These are phyloP conservation scores for Penicillium sclerotigenum DNA, from an alignment of 2,329 filamentous ascomycete genomes.

Conservation along the genomic window DNA sequence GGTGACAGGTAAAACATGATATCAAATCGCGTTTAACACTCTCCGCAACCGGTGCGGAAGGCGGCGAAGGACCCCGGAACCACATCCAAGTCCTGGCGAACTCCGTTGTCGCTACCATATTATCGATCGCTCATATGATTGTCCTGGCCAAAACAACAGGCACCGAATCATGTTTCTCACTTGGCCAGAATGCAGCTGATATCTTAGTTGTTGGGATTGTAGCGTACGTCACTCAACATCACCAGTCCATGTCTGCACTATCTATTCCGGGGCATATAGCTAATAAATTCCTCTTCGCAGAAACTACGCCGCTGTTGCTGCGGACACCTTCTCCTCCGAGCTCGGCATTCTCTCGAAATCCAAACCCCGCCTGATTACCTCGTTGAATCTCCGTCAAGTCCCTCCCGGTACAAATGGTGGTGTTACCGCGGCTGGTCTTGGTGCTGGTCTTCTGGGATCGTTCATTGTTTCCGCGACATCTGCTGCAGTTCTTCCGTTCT, in stretches of 20 bases:
- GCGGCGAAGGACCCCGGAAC: constrained; percentile 77
- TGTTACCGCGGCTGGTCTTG: constrained; percentile 71
- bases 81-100: constrained; percentile 91
- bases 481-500: constrained; percentile 67
- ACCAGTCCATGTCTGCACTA: not conserved
- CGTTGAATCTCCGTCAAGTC: constrained; percentile 69
- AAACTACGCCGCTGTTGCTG: constrained; percentile 87
- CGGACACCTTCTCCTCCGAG: constrained; percentile 93
- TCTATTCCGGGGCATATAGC: not conserved
- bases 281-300: constrained; percentile 17
- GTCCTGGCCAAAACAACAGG: constrained; percentile 31
- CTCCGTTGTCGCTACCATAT: constrained; percentile 70
- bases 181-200: constrained; percentile 33
- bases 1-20: constrained; percentile 73
- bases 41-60: constrained; percentile 65
- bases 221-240: constrained; percentile 30
- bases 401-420: constrained; percentile 93
- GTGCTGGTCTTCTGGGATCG: constrained; percentile 70
- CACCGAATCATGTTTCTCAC: constrained; percentile 39
- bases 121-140: constrained; percentile 53
- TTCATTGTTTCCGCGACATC: constrained; percentile 66
- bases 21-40: constrained; percentile 80
- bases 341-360: constrained; percentile 81
- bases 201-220: constrained; percentile 42
- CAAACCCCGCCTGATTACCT: constrained; percentile 81